Evolutionary conservation across 371 early-diverging fungal species (phyloP).

Genomic region (Capniomyces stellatus): DNA sequence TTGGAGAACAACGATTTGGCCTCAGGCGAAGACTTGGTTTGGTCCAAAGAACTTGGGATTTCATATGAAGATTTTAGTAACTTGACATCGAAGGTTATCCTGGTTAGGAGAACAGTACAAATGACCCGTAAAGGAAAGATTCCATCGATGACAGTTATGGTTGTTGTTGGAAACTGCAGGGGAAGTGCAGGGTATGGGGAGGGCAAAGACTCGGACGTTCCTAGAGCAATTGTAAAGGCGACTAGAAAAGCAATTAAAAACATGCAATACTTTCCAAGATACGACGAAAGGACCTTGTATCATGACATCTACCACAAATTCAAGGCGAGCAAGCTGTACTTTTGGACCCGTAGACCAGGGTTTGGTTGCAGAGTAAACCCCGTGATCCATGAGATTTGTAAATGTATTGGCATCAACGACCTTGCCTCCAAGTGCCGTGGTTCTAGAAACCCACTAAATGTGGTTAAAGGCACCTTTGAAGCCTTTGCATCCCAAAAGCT

Average conservation of each 20-base stretch:
- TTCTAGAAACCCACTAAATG: conserved; percentile 90
- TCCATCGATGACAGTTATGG: conserved; percentile 72
- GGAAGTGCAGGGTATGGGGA: conserved; percentile 92
- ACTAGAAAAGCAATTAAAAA: conserved; percentile 72
- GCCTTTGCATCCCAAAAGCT: conserved; percentile 70
- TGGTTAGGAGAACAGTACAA: conserved; percentile 61
- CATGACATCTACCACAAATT: conserved; percentile 78
- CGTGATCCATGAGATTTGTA: conserved; percentile 86
- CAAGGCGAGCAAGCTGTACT: conserved; percentile 61
- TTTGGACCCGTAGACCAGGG: conserved; percentile 83
- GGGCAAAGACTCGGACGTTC: conserved; percentile 67
- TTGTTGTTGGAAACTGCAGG: conserved; percentile 86
- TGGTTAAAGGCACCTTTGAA: conserved; percentile 88
- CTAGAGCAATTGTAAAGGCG: conserved; percentile 75
- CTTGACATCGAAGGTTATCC: conserved; percentile 50
- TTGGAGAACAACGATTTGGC: background rate
- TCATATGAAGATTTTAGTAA: conserved; percentile 16
- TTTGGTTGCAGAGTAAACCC: conserved; percentile 86
- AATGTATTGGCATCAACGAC: conserved; percentile 85
- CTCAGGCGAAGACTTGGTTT: conserved; percentile 13
- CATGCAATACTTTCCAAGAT: conserved; percentile 66
- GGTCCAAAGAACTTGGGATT: conserved; percentile 21
- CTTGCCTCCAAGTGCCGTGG: conserved; percentile 81
- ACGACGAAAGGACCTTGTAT: conserved; percentile 86
- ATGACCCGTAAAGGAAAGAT: conserved; percentile 75